Evolutionary conservation across 78 protist genomes (phyloP), one percentile per base, ranked within the genome.

Genomic region (Dictyostelium discoideum): DNA sequence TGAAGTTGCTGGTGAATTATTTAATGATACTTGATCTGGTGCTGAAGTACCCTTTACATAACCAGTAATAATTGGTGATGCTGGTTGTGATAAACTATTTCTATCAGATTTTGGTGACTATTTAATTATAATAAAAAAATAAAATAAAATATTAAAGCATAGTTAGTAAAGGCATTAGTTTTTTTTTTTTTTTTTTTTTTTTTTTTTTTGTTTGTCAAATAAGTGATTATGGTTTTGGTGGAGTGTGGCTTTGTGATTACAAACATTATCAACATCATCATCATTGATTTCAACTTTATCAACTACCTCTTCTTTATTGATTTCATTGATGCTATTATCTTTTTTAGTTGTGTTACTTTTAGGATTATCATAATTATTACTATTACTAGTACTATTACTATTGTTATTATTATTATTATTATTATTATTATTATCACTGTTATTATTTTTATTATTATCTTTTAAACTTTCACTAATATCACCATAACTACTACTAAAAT

Each of bases 71-170:
- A 60, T 5, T 39, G 87, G 87, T 81, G 44, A 39, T 39, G 54
- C 67, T 60, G 87, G 87, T 84, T 32, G 29, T 20, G 78, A 60
- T 39, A 54, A 54, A 63, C 73, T 60, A 60, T 60, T 84, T 84
- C 87, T 84, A 63, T 50, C 50, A 9, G 77, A 84, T 42, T 54
- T 48, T 81, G 72, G 65, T 39, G 77, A 37, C 73, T 60, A 84
- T 29, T n/a, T n/a, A n/a, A n/a, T n/a, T 14, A 26, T 10, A 42
- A 42, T 42, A 42, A 81, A 29, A 82, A 29, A 14, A 10, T 0
- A n/a, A 29, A 16, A 44, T 0, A 42, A 29, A 8, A 44, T 37
- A 2, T 48, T 77, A 80, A 26, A 50, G 2, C 26, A 7, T 32
- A 3, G 26, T 26, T 39, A 26, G 18, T 18, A 40, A 37, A 77